Evolutionary conservation across 1,284 basidiomycete genomes (phyloP), one percentile per base, ranked within the genome.

Genomic region (Leucoagaricus sp.): DNA sequence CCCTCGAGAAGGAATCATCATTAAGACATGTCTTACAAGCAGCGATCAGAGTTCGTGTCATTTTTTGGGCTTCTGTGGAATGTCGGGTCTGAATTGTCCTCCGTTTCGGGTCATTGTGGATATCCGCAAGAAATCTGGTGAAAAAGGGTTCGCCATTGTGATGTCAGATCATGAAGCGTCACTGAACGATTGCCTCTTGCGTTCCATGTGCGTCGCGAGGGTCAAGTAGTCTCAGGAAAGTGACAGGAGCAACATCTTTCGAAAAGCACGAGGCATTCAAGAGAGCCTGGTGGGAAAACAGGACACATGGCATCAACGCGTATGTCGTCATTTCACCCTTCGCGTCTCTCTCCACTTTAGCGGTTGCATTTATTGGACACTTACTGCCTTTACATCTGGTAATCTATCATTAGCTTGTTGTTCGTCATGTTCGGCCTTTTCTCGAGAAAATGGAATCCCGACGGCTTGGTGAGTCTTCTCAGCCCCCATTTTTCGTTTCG

Each of bases 371-470:
- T n/a, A n/a, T n/a, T 38, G 36, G 17, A 38, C 17, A 31, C 15
- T 48, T 31, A n/a, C 29, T 29, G 15, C 10, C 33, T 17, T 17
- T 5, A 10, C 3, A 4, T 48, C 33, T n/a, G 15, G n/a, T 23
- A 29, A 41, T 31, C 6, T 17, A 25, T 29, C 29, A 17, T 21
- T 17, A 50, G 15, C 2, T 10, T n/a, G 23, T 17, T 10, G 25
- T 49, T 23, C 49, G 54, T 40, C n/a, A 67, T 67, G 67, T 65
- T 69, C 49, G 67, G 67, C 2, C 57, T 75, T 42, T 75, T 70
- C 59, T 67, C 65, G 9, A 70, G 69, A 56, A 75, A 72, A 57
- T 80, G 77, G 78, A 68, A 75, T 61, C 76, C 76, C n/a, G 67
- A 70, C 33, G 74, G 75, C 15, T 69, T 73, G 66, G 78, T 77